A percentile compares a stretch with the other conserved stretches of the same genome.
These are phyloP conservation scores for Chlorencoelia australis DNA, from an alignment of 2,329 filamentous ascomycete genomes.

Conservation along the genomic window DNA sequence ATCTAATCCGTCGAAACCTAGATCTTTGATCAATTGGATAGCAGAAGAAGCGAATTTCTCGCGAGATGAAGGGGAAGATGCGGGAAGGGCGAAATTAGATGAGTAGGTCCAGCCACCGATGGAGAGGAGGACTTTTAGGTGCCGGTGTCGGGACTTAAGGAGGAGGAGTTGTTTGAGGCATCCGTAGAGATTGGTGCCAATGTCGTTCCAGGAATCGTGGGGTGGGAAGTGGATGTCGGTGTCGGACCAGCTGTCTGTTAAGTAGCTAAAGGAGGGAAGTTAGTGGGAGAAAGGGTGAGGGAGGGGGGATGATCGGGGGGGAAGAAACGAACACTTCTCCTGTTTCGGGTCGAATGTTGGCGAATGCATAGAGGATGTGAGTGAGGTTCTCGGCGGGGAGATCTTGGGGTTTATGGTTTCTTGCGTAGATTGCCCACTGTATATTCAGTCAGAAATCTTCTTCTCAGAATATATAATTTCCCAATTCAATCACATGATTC, in stretches of 20 bases:
- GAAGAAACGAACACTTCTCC: conserved; percentile 57
- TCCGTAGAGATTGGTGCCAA: conserved; percentile 74
- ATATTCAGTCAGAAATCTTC: conserved; percentile 16
- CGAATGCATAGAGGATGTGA: conserved; percentile 85
- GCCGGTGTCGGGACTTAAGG: conserved; percentile 69
- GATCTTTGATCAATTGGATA: conserved; percentile 65
- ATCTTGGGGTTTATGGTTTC: conserved; percentile 77
- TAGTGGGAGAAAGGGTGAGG: not conserved
- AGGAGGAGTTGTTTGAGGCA: conserved; percentile 83
- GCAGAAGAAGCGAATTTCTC: conserved; percentile 62
- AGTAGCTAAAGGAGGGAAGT: conserved; percentile 29
- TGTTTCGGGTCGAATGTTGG: conserved; percentile 67
- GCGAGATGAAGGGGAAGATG: conserved; percentile 60
- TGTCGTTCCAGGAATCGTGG: conserved; percentile 62
- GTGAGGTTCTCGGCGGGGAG: conserved; percentile 74
- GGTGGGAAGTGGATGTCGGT: conserved; percentile 39
- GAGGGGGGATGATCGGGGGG: not conserved
- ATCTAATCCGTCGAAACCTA: conserved; percentile 67
- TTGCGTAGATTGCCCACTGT: conserved; percentile 67
- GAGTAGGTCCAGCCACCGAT: conserved; percentile 93
- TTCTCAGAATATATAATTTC: too few relatives aligned
- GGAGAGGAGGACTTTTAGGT: conserved; percentile 75
- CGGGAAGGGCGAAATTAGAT: conserved; percentile 67
- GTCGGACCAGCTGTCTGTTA: conserved; percentile 56
- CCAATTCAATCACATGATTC: too few relatives aligned